Evolutionary conservation across 1,284 basidiomycete species (phyloP), one percentile per base, ranked within the genome.

Genomic region (Inonotus obliquus): DNA sequence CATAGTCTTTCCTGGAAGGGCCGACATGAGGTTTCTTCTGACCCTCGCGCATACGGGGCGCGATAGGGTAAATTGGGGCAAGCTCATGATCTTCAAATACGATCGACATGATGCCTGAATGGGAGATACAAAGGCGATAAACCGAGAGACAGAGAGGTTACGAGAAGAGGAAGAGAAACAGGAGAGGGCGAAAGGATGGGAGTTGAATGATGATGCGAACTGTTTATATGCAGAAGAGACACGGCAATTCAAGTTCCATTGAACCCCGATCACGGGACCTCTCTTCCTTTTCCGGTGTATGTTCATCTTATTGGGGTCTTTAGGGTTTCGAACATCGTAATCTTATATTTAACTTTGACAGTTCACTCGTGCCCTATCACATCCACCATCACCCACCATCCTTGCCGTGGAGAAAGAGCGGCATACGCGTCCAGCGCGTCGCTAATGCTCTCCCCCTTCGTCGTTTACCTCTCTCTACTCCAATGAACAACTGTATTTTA

Each of bases 1-100:
- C 79, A 77, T 96, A 96, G 21, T 87, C 85, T 23, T 86, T 74
- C 69, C 86, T 81, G 71, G 89, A 78, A 32, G 92, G 92, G 2
- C 88, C 89, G 47, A 96, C 70, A 71, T 93, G 90, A 1, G 93
- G 88, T 13, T 67, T 81, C 72, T 86, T 87, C 51, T 69, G 68
- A 19, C 85, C 85, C 57, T 80, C 69, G 65, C 80, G 78, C 67
- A 92, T 69, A 63, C 90, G 85, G 52, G 86, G 82, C 2, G 87
- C 89, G 59, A 92, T 75, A 57, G 91, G 89, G 72, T 90, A 79
- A 10, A 72, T 73, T 47, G 75, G 76, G 38, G 74, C 69, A 54
- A 69, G 19, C 19, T 63, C 64, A 45, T 65, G 65, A 39, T 72
- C 69, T 59, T 71, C 70, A 71, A 64, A 59, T 25, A 60, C n/a